These are phyloP conservation scores for Iberis pinnata DNA, from an alignment of 345 rosid species.

Conservation along the genomic window DNA sequence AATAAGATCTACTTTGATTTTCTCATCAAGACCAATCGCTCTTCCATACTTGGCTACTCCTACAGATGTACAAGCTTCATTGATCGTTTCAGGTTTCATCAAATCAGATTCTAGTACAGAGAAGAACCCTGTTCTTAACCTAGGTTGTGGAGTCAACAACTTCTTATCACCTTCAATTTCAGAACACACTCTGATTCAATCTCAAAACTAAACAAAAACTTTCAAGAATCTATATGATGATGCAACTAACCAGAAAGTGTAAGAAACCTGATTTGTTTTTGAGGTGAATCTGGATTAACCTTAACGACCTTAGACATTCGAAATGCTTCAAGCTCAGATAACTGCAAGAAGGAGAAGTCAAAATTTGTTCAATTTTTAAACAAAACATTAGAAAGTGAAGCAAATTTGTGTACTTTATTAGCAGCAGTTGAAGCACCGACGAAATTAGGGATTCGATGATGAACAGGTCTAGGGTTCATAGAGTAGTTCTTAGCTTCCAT, in stretches of 20 bases:
- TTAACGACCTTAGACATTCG: conserved; percentile 58
- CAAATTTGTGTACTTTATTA: conserved; percentile 32
- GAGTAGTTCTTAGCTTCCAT: conserved; percentile 69
- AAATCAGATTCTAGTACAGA: conserved; percentile 52
- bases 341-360: conserved; percentile 32
- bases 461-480: conserved; percentile 81
- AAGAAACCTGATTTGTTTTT: conserved; percentile 85
- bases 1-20: conserved; percentile 68
- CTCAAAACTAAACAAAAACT: too few relatives aligned
- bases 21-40: conserved; percentile 70
- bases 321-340: conserved; percentile 53
- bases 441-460: conserved; percentile 88
- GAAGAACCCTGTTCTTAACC: conserved; percentile 84
- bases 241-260: conserved; percentile 68
- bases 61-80: conserved; percentile 69
- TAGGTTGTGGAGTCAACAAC: conserved; percentile 86
- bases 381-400: background rate
- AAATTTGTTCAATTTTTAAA: background rate
- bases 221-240: too few relatives aligned
- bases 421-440: conserved; percentile 79
- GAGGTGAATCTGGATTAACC: conserved; percentile 91
- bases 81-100: conserved; percentile 42
- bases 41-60: conserved; percentile 88
- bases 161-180: conserved; percentile 53
- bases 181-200: background rate